Evolutionary conservation across 2,329 filamentous ascomycete species (phyloP), one percentile per base, ranked within the genome.

Genomic region (Fusarium solani-melongenae): DNA sequence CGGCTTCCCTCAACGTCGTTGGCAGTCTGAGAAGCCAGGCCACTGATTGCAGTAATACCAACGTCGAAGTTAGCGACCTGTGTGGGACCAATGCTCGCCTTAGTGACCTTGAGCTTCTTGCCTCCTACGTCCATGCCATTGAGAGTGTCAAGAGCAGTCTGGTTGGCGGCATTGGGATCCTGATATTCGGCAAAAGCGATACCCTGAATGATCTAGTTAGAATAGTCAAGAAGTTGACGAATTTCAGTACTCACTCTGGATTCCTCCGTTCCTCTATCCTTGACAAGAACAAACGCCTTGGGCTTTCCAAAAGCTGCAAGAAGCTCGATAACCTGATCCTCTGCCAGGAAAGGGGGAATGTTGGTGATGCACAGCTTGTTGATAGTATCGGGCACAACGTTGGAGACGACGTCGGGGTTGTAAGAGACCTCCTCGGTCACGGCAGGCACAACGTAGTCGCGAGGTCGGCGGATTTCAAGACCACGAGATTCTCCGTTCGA

Each of bases 181-280:
- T 90, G 88, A 77, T 98, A 99, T 83, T 99, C 97, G 84, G 94
- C 97, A 86, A 99, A 99, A 1, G 96, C 96, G 77, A 99, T 95
- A 34, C 96, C 96, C 92, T 98, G 34, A 22, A 57, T 98, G 31
- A 22, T 55, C 29, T 33, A 60, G 72, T 84, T 82, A 84, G 80
- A 69, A 69, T n/a, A 24, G 7, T 7, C 20, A 5, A 11, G 22
- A 6, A 34, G 31, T 12, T 12, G 8, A 33, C 15, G 20, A n/a
- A n/a, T 20, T 5, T 15, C 20, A 24, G n/a, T 44, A 57, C 92
- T 86, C 89, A 96, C 94, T 77, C 94, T 89, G 64, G 95, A 97
- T 83, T 98, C 93, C 64, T 95, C 95, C 1, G 93, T 96, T 72
- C 91, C 90, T 34, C 86, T 90, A 78, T 99, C 96, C 81, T 97